Evolutionary conservation across 306 rosid genomes (phyloP), one percentile per base, ranked within the genome.

Genomic region (Acmispon strigosus): DNA sequence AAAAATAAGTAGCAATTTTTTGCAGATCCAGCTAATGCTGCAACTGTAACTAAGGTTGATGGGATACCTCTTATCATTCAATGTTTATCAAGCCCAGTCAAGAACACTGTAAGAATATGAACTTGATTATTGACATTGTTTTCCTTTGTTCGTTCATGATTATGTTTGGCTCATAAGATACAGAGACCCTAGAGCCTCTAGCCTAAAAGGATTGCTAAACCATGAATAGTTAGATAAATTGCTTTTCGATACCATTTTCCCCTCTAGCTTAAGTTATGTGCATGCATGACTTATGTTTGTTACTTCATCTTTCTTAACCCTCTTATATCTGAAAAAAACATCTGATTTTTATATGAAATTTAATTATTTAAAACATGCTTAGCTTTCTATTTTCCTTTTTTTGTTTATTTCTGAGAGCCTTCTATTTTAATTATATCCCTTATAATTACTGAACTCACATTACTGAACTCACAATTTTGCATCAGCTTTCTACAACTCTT

Each of bases 51-150:
- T 32, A 77, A 71, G 66, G 72, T 80, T 75, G 90, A 81, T 39
- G 97, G 94, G 22, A 83, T 88, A 66, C 94, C 97, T 56, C 88
- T 87, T 18, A 78, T 86, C 55, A 86, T 93, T 66, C 89, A 93
- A 56, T 93, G 94, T 68, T 75, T 90, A 73, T 93, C 97, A 72
- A 93, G 97, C 79, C 97, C 92, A 0, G 98, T 90, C 41, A 86
- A 80, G 74, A 93, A 88, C 88, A 93, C 94, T 64, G 94, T 92
- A 86, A 83, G 96, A 37, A 72, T 53, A 32, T 64, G 14, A 65
- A 29, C 68, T 69, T 78, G 43, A 7, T 75, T 18, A 29, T 66
- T 73, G 15, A 43, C 32, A 50, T 8, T 72, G 43, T 29, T 67
- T 74, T 7, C 7, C 41, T 14, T 18, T 16, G 17, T 62, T 27